Evolutionary conservation across 2,329 filamentous ascomycete genomes (phyloP).

Genomic region (Nemania sp.): DNA sequence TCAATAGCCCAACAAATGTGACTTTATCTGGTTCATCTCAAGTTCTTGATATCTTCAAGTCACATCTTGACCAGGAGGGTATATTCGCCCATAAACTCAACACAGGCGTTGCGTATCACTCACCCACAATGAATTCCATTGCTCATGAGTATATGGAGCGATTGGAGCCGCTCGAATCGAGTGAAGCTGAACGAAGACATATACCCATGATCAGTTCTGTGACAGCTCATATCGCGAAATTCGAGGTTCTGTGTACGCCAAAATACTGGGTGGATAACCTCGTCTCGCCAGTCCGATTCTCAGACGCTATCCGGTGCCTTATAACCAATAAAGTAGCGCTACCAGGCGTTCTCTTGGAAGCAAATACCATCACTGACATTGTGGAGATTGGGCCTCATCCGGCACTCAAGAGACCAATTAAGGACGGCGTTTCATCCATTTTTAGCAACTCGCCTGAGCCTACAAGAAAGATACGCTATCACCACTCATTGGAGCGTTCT

Average conservation of each 20-base stretch:
- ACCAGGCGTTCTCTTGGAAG: too few relatives aligned
- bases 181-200: too few relatives aligned
- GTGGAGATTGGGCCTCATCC: conserved; percentile 35
- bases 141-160: conserved; percentile 36
- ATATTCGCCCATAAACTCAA: conserved; percentile 47
- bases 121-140: conserved; percentile 38
- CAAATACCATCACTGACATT: background rate
- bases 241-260: background rate
- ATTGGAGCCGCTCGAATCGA: background rate
- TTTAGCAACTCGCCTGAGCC: background rate
- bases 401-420: conserved; percentile 17
- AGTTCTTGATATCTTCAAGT: conserved; percentile 42
- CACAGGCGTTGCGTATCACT: conserved; percentile 46
- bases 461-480: background rate
- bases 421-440: conserved; percentile 15
- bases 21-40: conserved; percentile 44
- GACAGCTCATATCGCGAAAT: background rate
- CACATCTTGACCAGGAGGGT: conserved; percentile 29
- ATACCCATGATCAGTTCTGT: conserved; percentile 29
- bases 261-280: conserved; percentile 51
- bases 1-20: conserved; percentile 48
- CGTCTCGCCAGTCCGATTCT: conserved; percentile 27
- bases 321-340: conserved; percentile 3
- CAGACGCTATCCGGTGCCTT: background rate
- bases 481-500: background rate